phyloP scores from a whole-genome alignment of 2,329 filamentous ascomycete species.

The Colletotrichum lindemuthianum region DNA sequence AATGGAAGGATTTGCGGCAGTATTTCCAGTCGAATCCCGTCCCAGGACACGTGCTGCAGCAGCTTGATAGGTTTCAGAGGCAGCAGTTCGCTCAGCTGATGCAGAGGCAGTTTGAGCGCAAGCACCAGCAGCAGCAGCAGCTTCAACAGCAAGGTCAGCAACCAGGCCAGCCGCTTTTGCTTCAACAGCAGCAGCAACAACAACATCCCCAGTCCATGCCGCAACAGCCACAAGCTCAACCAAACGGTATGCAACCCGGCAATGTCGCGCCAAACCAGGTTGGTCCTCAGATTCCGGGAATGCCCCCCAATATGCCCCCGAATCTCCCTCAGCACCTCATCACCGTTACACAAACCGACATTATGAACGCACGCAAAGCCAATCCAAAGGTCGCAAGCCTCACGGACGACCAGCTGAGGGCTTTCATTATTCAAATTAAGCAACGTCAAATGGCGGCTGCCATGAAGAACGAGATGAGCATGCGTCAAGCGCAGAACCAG shows the following conservation, averaged over 20 bases:
- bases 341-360: slow-evolving; percentile 41
- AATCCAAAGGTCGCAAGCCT: slow-evolving; percentile 37
- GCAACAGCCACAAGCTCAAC: slow-evolving; percentile 31
- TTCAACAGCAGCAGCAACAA: slow-evolving; percentile 35
- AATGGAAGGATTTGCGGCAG: slow-evolving; percentile 58
- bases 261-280: slow-evolving; percentile 13
- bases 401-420: slow-evolving; percentile 39
- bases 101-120: slow-evolving; percentile 38
- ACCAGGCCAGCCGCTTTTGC: slow-evolving; percentile 36
- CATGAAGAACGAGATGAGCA: slow-evolving; percentile 34
- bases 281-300: slow-evolving; percentile 22
- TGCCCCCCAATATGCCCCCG: slow-evolving; percentile 38
- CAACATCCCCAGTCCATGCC: slow-evolving; percentile 37
- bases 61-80: slow-evolving; percentile 49
- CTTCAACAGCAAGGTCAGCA: slow-evolving; percentile 38
- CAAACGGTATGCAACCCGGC: slow-evolving; percentile 30
- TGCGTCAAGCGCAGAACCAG: slow-evolving; percentile 30
- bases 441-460: slow-evolving; percentile 33
- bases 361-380: slow-evolving; percentile 40
- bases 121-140: slow-evolving; percentile 38
- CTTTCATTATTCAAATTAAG: slow-evolving; percentile 29
- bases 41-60: slow-evolving; percentile 43
- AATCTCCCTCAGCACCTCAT: slow-evolving; percentile 37
- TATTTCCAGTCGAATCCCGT: slow-evolving; percentile 53
- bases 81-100: slow-evolving; percentile 49